These are phyloP conservation scores for Pterocarpus santalinus DNA, from an alignment of 306 rosid genomes.

Conservation along the genomic window DNA sequence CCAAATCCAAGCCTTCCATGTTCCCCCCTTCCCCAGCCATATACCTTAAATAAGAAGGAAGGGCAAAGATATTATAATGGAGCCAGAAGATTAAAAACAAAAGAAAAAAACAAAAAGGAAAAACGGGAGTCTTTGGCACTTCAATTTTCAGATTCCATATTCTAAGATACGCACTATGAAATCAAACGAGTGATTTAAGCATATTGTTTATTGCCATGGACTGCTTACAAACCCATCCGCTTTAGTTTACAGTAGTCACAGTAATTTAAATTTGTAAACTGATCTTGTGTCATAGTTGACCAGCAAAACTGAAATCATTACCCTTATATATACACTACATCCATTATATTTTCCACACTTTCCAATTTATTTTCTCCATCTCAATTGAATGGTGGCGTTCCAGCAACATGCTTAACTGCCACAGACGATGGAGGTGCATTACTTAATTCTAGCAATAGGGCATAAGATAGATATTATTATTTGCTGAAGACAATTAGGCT, in stretches of 20 bases:
- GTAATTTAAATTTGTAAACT: background rate
- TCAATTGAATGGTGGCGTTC: background rate
- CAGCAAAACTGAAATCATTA: background rate
- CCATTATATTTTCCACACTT: slow-evolving; percentile 1
- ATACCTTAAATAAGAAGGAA: slow-evolving; percentile 69
- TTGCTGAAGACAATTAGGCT: background rate
- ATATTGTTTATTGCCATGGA: slow-evolving; percentile 3
- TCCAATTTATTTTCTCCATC: background rate
- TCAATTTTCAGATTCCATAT: slow-evolving; percentile 18
- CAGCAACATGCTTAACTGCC: background rate
- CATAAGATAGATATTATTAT: slow-evolving; percentile 11
- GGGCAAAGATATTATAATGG: no score
- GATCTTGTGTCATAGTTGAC: slow-evolving; percentile 2
- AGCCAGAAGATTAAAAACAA: no score
- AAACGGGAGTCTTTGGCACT: background rate
- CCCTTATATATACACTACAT: background rate
- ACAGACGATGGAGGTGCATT: background rate
- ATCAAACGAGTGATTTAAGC: background rate
- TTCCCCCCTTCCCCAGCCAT: slow-evolving; percentile 99
- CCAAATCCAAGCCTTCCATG: slow-evolving; percentile 99
- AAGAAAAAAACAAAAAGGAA: background rate
- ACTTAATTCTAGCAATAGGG: slow-evolving; percentile 2
- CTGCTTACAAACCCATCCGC: background rate
- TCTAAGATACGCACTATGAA: slow-evolving; percentile 1
- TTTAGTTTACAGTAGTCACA: background rate